Conservation (phyloP, 2,329 filamentous ascomycete species). For the Colletotrichum chrysophilum region DNA sequence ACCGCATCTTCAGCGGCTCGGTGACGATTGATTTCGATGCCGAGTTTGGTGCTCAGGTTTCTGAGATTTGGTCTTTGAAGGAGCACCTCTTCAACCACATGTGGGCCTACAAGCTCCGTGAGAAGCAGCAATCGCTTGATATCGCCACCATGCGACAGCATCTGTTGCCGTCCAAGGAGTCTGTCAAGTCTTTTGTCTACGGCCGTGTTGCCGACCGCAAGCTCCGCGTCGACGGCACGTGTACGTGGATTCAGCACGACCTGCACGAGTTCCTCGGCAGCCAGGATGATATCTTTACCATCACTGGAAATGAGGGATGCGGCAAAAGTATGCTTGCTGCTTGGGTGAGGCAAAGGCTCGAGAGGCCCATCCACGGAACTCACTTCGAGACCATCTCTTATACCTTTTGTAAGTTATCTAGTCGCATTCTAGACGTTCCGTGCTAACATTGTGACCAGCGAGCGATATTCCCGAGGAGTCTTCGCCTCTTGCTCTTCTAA, state of each 20-base stretch:
- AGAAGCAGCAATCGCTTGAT: constrained; percentile 24
- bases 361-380: constrained; percentile 38
- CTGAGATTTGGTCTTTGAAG: constrained; percentile 37
- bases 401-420: constrained; percentile 37
- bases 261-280: constrained; percentile 39
- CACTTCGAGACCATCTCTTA: constrained; percentile 40
- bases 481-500: constrained; percentile 36
- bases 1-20: constrained; percentile 27
- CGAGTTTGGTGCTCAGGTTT: constrained; percentile 38
- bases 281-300: constrained; percentile 36
- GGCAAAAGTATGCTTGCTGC: constrained; percentile 43
- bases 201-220: constrained; percentile 41
- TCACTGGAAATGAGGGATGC: constrained; percentile 37
- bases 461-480: constrained; percentile 35
- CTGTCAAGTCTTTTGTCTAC: constrained; percentile 34
- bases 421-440: no score
- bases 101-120: constrained; percentile 38
- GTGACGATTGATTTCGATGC: constrained; percentile 40
- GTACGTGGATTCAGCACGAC: constrained; percentile 41
- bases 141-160: constrained; percentile 35
- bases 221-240: constrained; percentile 42
- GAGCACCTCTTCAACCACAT: constrained; percentile 37
- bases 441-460: neutral
- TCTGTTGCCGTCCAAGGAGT: constrained; percentile 29
- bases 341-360: constrained; percentile 44